phyloP scores from a whole-genome alignment of 495 filamentous ascomycete species.

The Xylaria grammica region DNA sequence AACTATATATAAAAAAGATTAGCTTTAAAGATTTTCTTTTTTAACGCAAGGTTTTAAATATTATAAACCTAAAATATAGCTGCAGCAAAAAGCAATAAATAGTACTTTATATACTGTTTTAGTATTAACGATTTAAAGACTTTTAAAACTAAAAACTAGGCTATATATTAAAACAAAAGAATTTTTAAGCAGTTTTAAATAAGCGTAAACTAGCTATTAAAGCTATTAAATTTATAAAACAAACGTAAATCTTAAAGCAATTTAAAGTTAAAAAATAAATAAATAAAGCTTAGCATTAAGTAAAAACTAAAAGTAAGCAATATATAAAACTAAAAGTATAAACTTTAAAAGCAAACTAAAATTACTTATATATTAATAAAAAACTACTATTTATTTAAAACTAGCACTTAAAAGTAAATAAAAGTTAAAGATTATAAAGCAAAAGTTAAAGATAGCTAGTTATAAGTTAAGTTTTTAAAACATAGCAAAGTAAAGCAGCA shows the following conservation, averaged over 20 bases:
- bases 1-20: too few relatives aligned
- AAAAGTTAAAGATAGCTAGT: not conserved
- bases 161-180: not conserved
- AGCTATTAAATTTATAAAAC: slow-evolving; percentile 1
- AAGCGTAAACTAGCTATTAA: not conserved
- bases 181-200: not conserved
- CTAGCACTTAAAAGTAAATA: not conserved
- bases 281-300: not conserved
- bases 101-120: not conserved
- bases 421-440: not conserved
- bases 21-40: too few relatives aligned
- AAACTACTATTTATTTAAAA: not conserved
- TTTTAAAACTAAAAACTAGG: not conserved
- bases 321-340: slow-evolving; percentile 1
- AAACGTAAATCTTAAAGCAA: not conserved
- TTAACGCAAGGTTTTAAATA: too few relatives aligned
- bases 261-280: not conserved
- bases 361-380: not conserved
- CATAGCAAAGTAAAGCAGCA: not conserved
- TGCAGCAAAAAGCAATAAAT: too few relatives aligned
- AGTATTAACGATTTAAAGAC: not conserved
- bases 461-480: not conserved
- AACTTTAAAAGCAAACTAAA: not conserved
- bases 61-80: too few relatives aligned
- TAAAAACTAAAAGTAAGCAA: not conserved